Evolutionary conservation across 2,329 filamentous ascomycete species (phyloP), one percentile per base, ranked within the genome.

Genomic region (Paraphaeosphaeria sporulosa): DNA sequence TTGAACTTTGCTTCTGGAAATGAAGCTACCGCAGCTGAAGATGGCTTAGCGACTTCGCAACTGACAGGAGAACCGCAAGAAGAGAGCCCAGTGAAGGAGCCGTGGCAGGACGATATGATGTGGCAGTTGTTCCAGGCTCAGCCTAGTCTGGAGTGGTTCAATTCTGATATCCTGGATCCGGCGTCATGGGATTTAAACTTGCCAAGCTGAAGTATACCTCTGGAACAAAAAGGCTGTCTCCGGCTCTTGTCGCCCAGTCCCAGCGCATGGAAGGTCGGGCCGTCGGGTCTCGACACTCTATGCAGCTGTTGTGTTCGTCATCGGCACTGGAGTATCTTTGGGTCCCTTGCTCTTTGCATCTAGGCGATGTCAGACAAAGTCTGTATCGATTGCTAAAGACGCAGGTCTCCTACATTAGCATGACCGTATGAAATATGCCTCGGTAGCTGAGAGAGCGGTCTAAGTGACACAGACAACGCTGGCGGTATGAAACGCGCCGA

Each of bases 51-150:
- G 42, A 10, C n/a, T 5, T 10, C 15, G 8, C 10, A 5, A 27
- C 10, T 25, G 25, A 38, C 38, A 19, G 53, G n/a, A 19, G 13
- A 30, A 13, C 15, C 9, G 15, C 12, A 42, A n/a, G 34, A 21
- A 4, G n/a, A 10, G 15, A 17, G 5, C 4, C 30, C 42, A n/a
- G 38, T 4, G 17, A 36, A 19, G 23, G 42, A 66, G 27, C 68
- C 66, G 2, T 75, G 71, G 68, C 68, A 72, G 7, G 72, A 76
- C 25, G 71, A 75, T 34, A 73, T 75, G 71, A 73, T 75, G 70
- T 72, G 65, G 67, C 71, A 73, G 51, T 57, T 76, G 42, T 76
- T 76, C 48, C 71, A 75, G 50, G 70, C 67, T 9, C 72, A 76
- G 32, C 74, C 74, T 10, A 74, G 69, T 8, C 57, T 76, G 21